Base-by-base conservation (phyloP, 2,329 filamentous ascomycete species). In the Teratosphaeria destructans region DNA sequence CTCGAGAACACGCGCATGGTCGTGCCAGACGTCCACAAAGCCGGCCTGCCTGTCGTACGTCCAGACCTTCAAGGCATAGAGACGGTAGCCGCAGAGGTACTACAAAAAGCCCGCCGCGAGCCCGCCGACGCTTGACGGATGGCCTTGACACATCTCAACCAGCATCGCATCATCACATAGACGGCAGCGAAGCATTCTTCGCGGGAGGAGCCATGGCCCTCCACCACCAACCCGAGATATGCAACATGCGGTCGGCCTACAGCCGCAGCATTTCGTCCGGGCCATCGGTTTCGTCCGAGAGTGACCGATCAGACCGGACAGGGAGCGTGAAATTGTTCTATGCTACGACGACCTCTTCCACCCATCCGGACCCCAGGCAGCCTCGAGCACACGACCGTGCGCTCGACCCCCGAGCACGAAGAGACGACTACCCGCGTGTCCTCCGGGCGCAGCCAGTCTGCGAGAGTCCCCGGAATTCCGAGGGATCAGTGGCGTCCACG, bases 401-500 rank as follows among this genome's bases (percentile, higher is more conserved):
- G 5, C 68, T 66, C 52, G 61, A 63, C 19, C 61, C 60, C 47
- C 60, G 63, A 47, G 52, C 65, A 16, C 62, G 68, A 57, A 59
- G 60, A 29, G 54, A 55, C 57, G 54, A 62, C 16, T 52, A 27
- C 19, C 65, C 62, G 49, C 66, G 64, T 58, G 67, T 67, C 54
- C 57, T 60, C 19, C 64, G 69, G 55, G 59, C 12, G 37, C 12
- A 64, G 54, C 54, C 62, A 32, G 61, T 64, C 14, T 57, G 59
- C 39, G 62, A 65, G 59, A 79, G 78, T 65, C 74, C 80, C 2
- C 79, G 81, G 54, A 79, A 82, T 29, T 94, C 90, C 0, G 80
- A 85, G 65, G 87, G 90, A 62, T 95, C 91, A 1, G 95, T 92
- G 73, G 84, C 85, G 67, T 96, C 91, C 5, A 88, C 85, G 3